Base-by-base conservation (phyloP, 2,329 filamentous ascomycete species). In the Pestalotiopsis sp. region DNA sequence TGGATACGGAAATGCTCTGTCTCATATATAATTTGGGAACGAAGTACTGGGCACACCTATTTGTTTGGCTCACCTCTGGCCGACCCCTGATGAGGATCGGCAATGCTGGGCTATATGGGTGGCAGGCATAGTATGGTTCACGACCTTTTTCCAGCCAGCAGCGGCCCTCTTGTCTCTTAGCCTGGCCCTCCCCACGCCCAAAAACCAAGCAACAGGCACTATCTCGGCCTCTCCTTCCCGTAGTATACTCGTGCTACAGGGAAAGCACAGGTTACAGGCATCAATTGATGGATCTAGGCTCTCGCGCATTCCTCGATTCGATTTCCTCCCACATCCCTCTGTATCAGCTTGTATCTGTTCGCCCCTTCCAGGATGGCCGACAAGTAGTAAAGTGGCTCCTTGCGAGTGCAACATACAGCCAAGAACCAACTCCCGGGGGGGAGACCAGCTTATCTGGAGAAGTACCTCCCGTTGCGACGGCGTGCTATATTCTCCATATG, bases 211-310 rank as follows among this genome's bases (percentile, higher is more conserved):
- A 52, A 6, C 31, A 57, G 63, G 49, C 63, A 27, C 25, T 65
- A 65, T 65, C 63, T 65, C 63, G 63, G 63, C 5, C 25, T 57
- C 41, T 65, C 41, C 63, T 65, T 57, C 63, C 63, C 38, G 36
- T 62, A 39, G 20, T n/a, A 64, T 49, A 27, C 23, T 60, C 57
- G 31, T 27, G 25, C 25, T 60, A 27, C 57, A 36, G 31, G 31
- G 31, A 36, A 36, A 36, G 31, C 31, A 36, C 31, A 36, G 31
- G 31, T 36, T 36, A 36, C 31, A 36, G 31, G 31, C 31, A 36
- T 36, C 31, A 36, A 36, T 36, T 36, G 31, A 36, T 36, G 31
- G 31, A 36, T 36, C 31, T 7, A 36, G 31, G 31, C 31, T 36
- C 6, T 36, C 31, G 31, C 31, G 31, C 31, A 36, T 9, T 36